phyloP scores from a whole-genome alignment of 768 basidiomycete species.

The Macrocybe gigantea region DNA sequence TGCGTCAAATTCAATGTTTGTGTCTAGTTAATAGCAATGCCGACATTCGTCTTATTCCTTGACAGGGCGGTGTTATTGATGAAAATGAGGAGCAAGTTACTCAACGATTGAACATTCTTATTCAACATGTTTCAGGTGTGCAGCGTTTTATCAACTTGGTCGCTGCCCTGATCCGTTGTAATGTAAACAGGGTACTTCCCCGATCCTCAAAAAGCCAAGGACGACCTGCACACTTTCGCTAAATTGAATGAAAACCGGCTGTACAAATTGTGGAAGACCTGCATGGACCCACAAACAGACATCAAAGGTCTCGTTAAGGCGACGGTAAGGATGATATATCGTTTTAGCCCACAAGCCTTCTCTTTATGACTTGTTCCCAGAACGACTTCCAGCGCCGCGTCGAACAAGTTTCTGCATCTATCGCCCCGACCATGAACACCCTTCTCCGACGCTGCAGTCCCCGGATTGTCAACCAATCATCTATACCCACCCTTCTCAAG shows the following conservation, averaged over 20 bases:
- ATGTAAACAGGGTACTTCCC: constrained; percentile 40
- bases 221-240: constrained; percentile 80
- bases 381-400: constrained; percentile 75
- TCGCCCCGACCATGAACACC: constrained; percentile 60
- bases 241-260: constrained; percentile 80
- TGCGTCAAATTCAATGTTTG: constrained; percentile 81
- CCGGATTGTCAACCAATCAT: constrained; percentile 79
- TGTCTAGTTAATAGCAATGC: constrained; percentile 19
- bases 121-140: constrained; percentile 60
- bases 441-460: constrained; percentile 68
- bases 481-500: constrained; percentile 75
- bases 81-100: constrained; percentile 64
- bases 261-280: constrained; percentile 78
- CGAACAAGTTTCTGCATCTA: constrained; percentile 59
- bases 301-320: constrained; percentile 76
- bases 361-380: constrained; percentile 24
- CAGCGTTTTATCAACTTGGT: constrained; percentile 4
- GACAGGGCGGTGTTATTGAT: constrained; percentile 86
- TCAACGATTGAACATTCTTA: constrained; percentile 45
- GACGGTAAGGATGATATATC: constrained; percentile 39
- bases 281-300: constrained; percentile 81
- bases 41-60: background rate
- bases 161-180: constrained; percentile 1
- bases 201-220: constrained; percentile 68
- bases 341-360: background rate